Conservation (phyloP, 148 eudicot genomes). For the Spergularia bocconei region DNA sequence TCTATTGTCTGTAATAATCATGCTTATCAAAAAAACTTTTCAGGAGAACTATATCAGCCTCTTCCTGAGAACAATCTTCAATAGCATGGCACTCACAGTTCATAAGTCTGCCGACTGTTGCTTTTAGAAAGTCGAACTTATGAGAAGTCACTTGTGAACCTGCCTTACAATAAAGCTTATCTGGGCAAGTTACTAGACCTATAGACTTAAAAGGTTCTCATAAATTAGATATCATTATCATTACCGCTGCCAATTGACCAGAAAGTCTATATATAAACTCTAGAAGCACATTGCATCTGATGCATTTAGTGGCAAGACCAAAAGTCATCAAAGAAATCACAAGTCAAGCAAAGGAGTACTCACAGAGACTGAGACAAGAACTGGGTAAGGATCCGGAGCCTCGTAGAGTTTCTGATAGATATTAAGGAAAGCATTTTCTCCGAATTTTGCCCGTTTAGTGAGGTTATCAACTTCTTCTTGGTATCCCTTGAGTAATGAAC, state of each 20-base stretch:
- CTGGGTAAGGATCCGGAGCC: slow-evolving; percentile 97
- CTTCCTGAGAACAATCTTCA: neutral
- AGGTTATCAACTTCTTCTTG: slow-evolving; percentile 99
- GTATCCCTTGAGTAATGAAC: slow-evolving; percentile 83
- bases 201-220: neutral
- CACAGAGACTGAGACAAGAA: slow-evolving; percentile 83
- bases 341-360: slow-evolving; percentile 33
- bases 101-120: neutral
- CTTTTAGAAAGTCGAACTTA: neutral
- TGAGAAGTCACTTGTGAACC: too few relatives aligned
- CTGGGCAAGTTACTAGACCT: too few relatives aligned
- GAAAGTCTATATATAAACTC: neutral
- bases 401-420: slow-evolving; percentile 96
- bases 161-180: too few relatives aligned
- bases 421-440: slow-evolving; percentile 97
- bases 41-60: neutral
- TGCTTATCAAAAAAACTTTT: neutral
- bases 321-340: neutral
- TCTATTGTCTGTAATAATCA: neutral
- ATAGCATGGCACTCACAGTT: neutral
- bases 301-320: neutral
- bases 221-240: neutral
- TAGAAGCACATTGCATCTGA: neutral
- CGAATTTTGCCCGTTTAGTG: slow-evolving; percentile 94
- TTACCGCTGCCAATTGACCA: neutral